These are phyloP conservation scores for Fagopyrum esculentum DNA, from an alignment of 148 eudicot genomes.

Conservation along the genomic window DNA sequence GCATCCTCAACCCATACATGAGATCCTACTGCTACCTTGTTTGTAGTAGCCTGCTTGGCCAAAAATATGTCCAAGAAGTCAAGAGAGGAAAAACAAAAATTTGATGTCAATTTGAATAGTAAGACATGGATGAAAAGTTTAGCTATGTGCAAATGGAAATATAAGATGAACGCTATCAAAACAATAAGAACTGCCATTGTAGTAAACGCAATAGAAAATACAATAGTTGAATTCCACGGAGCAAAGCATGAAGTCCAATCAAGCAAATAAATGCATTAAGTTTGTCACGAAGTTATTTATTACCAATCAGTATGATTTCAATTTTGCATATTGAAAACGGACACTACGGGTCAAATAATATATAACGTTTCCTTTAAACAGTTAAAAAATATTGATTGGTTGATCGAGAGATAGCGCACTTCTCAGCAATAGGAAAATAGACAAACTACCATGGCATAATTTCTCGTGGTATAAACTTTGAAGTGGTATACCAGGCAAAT, in stretches of 20 bases:
- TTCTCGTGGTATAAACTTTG: background rate
- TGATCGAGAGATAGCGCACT: background rate
- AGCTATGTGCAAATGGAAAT: background rate
- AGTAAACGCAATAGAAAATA: background rate
- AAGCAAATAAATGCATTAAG: background rate
- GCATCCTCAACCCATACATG: conserved; percentile 96
- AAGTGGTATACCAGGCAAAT: background rate
- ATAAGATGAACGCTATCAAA: background rate
- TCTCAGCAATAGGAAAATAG: background rate
- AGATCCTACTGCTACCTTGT: conserved; percentile 56
- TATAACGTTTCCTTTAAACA: background rate
- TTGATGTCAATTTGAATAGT: background rate
- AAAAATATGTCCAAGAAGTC: background rate
- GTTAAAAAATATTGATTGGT: background rate
- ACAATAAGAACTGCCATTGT: background rate
- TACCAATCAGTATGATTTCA: background rate
- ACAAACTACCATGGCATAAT: background rate
- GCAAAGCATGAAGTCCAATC: background rate
- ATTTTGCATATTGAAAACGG: background rate
- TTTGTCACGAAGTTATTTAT: background rate
- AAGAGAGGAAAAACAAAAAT: background rate
- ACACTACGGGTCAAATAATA: background rate
- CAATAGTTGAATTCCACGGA: background rate
- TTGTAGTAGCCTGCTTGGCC: conserved; percentile 37
- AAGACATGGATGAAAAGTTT: background rate